phyloP scores from a whole-genome alignment of 306 rosid genomes.

The Pueraria montana region DNA sequence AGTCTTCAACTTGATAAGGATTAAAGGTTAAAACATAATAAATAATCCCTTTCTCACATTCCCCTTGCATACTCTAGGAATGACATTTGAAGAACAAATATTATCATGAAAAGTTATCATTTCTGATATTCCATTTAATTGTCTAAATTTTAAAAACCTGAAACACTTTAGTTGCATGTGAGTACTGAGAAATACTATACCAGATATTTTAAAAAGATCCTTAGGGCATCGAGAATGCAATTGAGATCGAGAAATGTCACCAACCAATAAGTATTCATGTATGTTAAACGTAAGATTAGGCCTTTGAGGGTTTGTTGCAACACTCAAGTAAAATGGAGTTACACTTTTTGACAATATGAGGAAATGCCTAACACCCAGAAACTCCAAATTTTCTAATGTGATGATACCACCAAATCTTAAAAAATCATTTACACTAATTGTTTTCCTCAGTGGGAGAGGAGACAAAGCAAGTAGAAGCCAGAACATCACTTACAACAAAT shows the following conservation, averaged over 20 bases:
- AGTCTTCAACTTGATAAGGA: not conserved
- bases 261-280: slow-evolving; percentile 79
- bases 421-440: too few species aligned
- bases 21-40: not conserved
- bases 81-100: slow-evolving; percentile 11
- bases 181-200: slow-evolving; percentile 54
- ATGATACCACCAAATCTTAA: too few species aligned
- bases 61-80: too few species aligned
- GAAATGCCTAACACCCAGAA: slow-evolving; percentile 97
- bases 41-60: slow-evolving; percentile 10
- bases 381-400: too few species aligned
- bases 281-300: slow-evolving; percentile 94
- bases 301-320: slow-evolving; percentile 95
- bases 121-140: slow-evolving; percentile 5
- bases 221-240: slow-evolving; percentile 87
- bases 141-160: too few species aligned
- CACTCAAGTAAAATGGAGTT: slow-evolving; percentile 77
- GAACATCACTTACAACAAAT: too few species aligned
- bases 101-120: not conserved
- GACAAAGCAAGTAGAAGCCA: too few species aligned
- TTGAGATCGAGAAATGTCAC: slow-evolving; percentile 80
- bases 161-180: too few species aligned
- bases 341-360: slow-evolving; percentile 90
- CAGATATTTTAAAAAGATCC: slow-evolving; percentile 92
- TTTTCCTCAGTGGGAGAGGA: too few species aligned